A percentile compares a stretch with the other conserved stretches of the same genome.
Evolutionary conservation across 2,329 filamentous ascomycete species (phyloP).

Genomic region (Dothideomycetes sp.): DNA sequence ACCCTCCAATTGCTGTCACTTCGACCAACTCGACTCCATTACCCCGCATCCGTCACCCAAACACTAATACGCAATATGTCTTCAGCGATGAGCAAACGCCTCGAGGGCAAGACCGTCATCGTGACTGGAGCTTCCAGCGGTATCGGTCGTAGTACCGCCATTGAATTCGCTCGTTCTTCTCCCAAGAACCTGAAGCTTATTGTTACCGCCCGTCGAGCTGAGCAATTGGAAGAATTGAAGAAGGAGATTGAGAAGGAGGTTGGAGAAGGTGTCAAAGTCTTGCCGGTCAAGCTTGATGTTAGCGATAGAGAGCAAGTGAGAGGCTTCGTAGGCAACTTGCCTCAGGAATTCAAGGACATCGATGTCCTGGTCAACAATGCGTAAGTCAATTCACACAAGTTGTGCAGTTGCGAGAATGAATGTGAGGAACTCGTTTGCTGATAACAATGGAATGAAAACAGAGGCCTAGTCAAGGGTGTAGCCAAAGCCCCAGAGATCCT

Average conservation of each 20-base stretch:
- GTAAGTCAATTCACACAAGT: constrained; percentile 42
- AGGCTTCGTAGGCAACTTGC: constrained; percentile 62
- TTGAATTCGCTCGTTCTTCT: constrained; percentile 84
- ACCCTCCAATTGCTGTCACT: background rate
- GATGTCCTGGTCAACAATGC: constrained; percentile 94
- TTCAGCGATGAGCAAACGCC: constrained; percentile 67
- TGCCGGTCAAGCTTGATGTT: constrained; percentile 78
- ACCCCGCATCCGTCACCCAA: constrained; percentile 9
- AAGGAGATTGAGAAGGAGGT: constrained; percentile 67
- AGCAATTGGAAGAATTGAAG: constrained; percentile 67
- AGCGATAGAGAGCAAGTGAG: constrained; percentile 67
- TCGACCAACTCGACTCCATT: background rate
- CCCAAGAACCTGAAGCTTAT: constrained; percentile 74
- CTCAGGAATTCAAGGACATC: constrained; percentile 73
- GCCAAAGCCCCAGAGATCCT: constrained; percentile 77
- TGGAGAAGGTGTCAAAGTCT: constrained; percentile 69
- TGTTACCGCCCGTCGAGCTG: constrained; percentile 77
- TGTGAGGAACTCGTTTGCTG: no score
- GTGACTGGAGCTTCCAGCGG: constrained; percentile 90
- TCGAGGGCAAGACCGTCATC: constrained; percentile 84
- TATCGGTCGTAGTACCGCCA: constrained; percentile 73
- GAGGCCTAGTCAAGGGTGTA: constrained; percentile 80
- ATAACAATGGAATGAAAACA: constrained; percentile 28
- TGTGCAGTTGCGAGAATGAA: constrained; percentile 3
- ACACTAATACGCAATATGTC: constrained; percentile 45